Conservation (phyloP, 495 filamentous ascomycete species). For the Penicillium pulvis region DNA sequence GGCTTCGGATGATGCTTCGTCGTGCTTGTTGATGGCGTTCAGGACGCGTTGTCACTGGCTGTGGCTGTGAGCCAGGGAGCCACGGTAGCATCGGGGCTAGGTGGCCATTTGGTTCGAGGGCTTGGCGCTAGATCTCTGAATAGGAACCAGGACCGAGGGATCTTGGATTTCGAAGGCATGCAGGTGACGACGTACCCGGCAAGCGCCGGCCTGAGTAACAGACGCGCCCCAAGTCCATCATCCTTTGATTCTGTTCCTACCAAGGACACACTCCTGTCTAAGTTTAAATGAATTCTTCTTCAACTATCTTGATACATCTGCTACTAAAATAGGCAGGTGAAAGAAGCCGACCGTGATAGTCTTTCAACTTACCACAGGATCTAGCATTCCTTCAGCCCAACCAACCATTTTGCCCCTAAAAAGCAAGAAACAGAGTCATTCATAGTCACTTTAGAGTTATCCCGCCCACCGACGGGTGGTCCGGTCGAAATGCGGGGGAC, state of each 20-base stretch:
- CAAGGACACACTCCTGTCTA: neutral
- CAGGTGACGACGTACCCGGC: neutral
- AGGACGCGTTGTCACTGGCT: conserved; percentile 24
- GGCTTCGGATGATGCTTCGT: conserved; percentile 1
- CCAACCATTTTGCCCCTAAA: neutral
- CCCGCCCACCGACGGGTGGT: conserved; percentile 10
- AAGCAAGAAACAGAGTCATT: neutral
- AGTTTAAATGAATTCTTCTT: neutral
- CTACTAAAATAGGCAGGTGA: neutral
- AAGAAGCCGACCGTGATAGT: neutral
- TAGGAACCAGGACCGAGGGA: conserved; percentile 1
- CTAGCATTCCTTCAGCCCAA: neutral
- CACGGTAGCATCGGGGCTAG: conserved; percentile 29
- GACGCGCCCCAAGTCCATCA: neutral
- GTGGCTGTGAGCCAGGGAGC: conserved; percentile 11
- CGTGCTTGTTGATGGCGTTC: conserved; percentile 20
- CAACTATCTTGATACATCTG: neutral
- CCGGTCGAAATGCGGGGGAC: conserved; percentile 33
- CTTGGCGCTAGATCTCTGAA: conserved; percentile 8
- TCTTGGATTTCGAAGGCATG: neutral
- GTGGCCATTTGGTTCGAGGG: conserved; percentile 14
- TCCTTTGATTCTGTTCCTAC: neutral
- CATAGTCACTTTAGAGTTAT: conserved; percentile 29
- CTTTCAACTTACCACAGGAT: neutral
- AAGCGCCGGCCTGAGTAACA: neutral